Base-by-base conservation (phyloP, 768 basidiomycete genomes). In the Clathrus columnatus region DNA sequence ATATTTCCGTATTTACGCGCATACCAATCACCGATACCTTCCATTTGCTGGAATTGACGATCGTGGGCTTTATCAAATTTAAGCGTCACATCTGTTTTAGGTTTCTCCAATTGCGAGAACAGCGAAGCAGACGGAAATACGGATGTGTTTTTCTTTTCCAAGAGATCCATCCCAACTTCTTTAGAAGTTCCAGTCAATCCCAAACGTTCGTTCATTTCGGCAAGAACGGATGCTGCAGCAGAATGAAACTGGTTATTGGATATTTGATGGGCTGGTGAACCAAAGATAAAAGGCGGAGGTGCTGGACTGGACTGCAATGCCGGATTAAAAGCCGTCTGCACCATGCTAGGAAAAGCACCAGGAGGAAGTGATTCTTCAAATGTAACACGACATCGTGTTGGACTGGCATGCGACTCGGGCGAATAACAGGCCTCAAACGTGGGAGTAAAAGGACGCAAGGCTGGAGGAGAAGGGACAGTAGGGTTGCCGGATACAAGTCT, bases 151-250 rank as follows among this genome's bases (percentile, higher is more conserved):
- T 18, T 56, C 48, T 68, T 75, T 32, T 68, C 61, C 48, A 85
- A 72, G 26, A 84, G 67, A 41, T 73, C 68, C 20, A 70, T 61
- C 18, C 69, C 72, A 28, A 85, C 70, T 21, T 70, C 70, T 28
- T 78, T 71, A 6, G 81, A 75, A 4, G 56, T 58, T 1, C 83
- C 84, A 5, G 78, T 77, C 7, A 73, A 75, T 2, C 73, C 75
- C 8, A 91, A 74, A 2, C 86, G 80, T 50, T 75, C 73, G 65
- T 91, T 90, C 85, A 92, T 88, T 68, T 92, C 90, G 49, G 83
- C 84, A 27, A 91, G 71, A 26, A 92, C 82, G 20, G 77, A 76
- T n/a, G 80, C 74, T 0, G 87, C 84, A 0, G 84, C 83, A 1
- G 72, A 67, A 50, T 74, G 76, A 69, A 91, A 91, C 50, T 84